A percentile compares a stretch with the other conserved stretches of the same genome.
Evolutionary conservation across 163 green algal species (phyloP).

Genomic region (Trebouxia gelatinosa): DNA sequence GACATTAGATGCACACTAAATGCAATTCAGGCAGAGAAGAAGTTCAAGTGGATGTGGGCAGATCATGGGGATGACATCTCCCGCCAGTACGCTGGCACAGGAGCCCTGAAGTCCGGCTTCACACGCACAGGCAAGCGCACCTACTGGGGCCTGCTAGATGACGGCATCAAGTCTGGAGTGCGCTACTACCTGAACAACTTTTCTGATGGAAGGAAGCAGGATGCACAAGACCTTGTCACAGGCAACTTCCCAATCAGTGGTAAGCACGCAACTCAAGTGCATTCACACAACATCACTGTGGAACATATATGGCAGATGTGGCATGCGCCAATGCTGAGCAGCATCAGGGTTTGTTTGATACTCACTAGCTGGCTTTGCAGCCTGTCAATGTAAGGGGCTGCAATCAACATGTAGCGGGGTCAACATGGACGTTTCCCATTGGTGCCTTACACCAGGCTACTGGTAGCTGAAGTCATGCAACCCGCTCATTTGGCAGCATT

Average conservation of each 20-base stretch:
- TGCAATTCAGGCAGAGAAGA: conserved; percentile 56
- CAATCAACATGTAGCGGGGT: too few relatives aligned
- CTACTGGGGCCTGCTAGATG: conserved; percentile 76
- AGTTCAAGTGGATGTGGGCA: conserved; percentile 84
- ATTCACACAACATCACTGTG: not conserved
- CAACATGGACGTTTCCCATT: too few relatives aligned
- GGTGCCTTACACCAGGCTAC: too few relatives aligned
- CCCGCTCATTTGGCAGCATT: too few relatives aligned
- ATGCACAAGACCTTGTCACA: conserved; percentile 74
- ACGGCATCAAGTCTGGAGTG: conserved; percentile 65
- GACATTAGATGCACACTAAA: not conserved
- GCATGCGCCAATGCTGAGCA: too few relatives aligned
- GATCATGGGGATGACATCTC: conserved; percentile 88
- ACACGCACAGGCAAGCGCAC: conserved; percentile 87
- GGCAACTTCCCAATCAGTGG: conserved; percentile 37
- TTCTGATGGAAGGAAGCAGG: conserved; percentile 79
- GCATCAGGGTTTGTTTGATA: too few relatives aligned
- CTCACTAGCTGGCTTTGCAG: too few relatives aligned
- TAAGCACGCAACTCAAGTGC: not conserved
- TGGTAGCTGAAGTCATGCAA: too few relatives aligned
- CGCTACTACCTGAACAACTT: conserved; percentile 95
- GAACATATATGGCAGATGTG: too few relatives aligned
- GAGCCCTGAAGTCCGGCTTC: conserved; percentile 89
- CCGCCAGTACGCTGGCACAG: conserved; percentile 83
- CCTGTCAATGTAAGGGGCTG: too few relatives aligned